Evolutionary conservation across 352 stramenopile species (phyloP).

Genomic region (Elongisporangium anandrum): DNA sequence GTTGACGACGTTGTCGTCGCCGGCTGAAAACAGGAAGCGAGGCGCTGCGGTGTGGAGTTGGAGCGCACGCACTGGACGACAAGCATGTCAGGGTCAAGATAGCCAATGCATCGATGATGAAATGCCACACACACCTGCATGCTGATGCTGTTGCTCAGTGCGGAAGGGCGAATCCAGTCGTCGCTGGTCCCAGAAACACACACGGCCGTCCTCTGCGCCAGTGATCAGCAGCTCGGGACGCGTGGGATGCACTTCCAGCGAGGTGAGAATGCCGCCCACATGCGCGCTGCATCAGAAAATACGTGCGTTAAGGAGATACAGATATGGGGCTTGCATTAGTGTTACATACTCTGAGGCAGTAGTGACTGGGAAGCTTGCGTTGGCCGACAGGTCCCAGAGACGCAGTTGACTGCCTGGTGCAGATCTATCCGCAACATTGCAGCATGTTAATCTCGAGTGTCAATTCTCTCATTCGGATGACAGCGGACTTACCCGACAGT

Average conservation of each 20-base stretch:
- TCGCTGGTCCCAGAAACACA: conserved; percentile 75
- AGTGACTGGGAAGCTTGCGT: conserved; percentile 50
- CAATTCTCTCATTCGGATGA: no score
- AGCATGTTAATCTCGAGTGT: no score
- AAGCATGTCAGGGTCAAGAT: not conserved
- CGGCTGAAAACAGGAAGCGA: conserved; percentile 57
- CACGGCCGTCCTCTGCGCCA: conserved; percentile 54
- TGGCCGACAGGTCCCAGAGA: conserved; percentile 67
- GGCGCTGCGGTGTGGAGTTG: conserved; percentile 60
- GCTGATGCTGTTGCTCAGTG: conserved; percentile 58
- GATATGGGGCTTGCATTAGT: conserved; percentile 1
- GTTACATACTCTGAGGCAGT: conserved; percentile 56
- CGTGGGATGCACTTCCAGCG: conserved; percentile 70
- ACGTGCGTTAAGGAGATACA: not conserved
- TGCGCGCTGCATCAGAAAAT: conserved; percentile 22
- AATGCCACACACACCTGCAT: conserved; percentile 24
- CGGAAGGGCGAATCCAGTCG: conserved; percentile 62
- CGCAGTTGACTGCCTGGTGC: conserved; percentile 57
- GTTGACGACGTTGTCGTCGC: conserved; percentile 60
- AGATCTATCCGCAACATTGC: no score
- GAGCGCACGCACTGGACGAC: conserved; percentile 43
- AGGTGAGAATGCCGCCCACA: conserved; percentile 37
- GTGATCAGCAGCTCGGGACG: conserved; percentile 74
- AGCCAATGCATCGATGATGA: not conserved
- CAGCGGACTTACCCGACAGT: conserved; percentile 56